Percentiles rank a stretch among this genome's conserved stretches.
Evolutionary conservation across 176 grass and related monocot genomes (phyloP).

Genomic region (Cenchrus purpureus): DNA sequence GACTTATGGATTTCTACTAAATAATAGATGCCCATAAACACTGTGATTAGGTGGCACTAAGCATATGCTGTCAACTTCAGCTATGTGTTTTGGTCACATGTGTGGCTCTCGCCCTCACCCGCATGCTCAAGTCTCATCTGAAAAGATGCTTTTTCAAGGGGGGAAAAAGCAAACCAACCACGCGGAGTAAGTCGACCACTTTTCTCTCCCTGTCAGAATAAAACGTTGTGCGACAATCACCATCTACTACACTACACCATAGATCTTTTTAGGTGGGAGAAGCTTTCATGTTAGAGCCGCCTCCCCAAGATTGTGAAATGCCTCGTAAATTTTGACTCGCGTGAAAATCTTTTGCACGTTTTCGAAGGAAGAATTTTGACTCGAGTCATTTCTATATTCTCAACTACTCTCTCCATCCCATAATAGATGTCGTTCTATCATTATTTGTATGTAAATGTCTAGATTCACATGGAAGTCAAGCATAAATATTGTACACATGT

Average conservation of each 20-base stretch:
- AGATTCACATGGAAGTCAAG: too few species aligned
- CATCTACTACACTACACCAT: background rate
- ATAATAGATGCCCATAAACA: background rate
- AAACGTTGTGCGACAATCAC: background rate
- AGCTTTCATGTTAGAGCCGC: background rate
- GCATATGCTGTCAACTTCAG: conserved; percentile 4
- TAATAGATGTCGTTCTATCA: too few species aligned
- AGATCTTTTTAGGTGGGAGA: background rate
- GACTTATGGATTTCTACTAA: background rate
- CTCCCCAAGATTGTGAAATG: background rate
- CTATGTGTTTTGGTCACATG: conserved; percentile 16
- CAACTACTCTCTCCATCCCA: too few species aligned
- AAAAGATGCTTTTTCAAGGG: background rate
- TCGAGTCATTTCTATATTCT: background rate
- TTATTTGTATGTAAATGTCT: too few species aligned
- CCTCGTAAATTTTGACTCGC: background rate
- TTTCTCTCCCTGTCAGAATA: background rate
- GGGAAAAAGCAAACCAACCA: conserved; percentile 18
- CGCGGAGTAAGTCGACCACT: background rate
- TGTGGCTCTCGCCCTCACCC: background rate
- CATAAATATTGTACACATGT: too few species aligned
- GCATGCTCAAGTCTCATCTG: conserved; percentile 2
- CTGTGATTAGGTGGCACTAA: conserved; percentile 22
- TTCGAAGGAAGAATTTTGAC: background rate
- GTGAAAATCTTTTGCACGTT: background rate